phyloP scores from a whole-genome alignment of 164 flowering plant species.

The Aristolochia californica region DNA sequence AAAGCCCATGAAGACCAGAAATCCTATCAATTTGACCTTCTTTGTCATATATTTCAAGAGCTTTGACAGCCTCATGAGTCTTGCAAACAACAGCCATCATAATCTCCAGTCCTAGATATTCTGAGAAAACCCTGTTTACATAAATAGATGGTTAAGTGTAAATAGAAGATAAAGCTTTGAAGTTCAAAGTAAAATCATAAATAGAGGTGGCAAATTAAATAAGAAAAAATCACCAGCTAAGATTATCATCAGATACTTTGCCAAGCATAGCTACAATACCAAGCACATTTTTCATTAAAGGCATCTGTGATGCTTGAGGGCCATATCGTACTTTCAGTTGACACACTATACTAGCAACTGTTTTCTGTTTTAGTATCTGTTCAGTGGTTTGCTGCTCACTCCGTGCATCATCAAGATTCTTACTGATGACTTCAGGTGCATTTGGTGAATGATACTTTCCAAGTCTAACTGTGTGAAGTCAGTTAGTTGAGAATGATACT shows the following conservation, averaged over 20 bases:
- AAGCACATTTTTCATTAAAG: conserved; percentile 48
- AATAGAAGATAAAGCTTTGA: too few relatives aligned
- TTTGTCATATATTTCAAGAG: conserved; percentile 59
- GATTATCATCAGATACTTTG: conserved; percentile 59
- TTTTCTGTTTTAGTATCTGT: conserved; percentile 43
- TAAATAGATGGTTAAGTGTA: background rate
- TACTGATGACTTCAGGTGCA: conserved; percentile 12
- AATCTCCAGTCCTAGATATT: conserved; percentile 58
- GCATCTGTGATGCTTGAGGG: conserved; percentile 28
- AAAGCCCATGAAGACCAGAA: conserved; percentile 72
- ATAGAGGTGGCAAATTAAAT: background rate
- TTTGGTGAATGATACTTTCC: conserved; percentile 43
- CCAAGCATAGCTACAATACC: conserved; percentile 82
- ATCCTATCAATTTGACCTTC: conserved; percentile 44
- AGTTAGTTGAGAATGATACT: conserved; percentile 3
- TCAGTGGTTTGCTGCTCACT: conserved; percentile 40
- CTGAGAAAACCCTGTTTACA: conserved; percentile 54
- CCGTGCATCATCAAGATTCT: conserved; percentile 17
- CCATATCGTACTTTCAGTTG: conserved; percentile 39
- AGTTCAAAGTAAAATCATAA: background rate
- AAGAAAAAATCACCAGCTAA: conserved; percentile 42
- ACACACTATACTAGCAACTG: conserved; percentile 66
- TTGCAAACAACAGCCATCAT: conserved; percentile 82
- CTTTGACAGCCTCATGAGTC: conserved; percentile 52
- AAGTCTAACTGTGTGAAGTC: conserved; percentile 32